Evolutionary conservation across 345 rosid genomes (phyloP).

Genomic region (Eucalyptus decipiens): DNA sequence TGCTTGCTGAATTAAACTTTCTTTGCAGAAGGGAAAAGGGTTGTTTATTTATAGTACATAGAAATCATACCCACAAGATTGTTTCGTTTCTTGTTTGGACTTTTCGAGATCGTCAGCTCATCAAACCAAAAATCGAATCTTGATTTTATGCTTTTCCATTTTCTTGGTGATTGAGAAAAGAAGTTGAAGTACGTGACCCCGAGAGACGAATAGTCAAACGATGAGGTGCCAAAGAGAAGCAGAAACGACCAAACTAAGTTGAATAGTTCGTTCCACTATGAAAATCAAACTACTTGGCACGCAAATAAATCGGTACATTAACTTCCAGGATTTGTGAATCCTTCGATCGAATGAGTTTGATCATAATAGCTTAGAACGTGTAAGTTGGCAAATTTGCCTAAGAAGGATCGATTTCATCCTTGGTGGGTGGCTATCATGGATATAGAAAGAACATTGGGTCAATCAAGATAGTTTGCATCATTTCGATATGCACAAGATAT

Average conservation of each 20-base stretch:
- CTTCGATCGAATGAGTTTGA: not conserved
- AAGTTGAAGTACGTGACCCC: not conserved
- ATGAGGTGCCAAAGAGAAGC: not conserved
- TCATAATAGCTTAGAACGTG: not conserved
- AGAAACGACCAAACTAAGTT: not conserved
- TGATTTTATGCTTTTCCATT: not conserved
- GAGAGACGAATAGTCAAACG: not conserved
- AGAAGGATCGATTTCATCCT: not conserved
- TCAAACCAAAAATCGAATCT: not conserved
- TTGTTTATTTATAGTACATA: not conserved
- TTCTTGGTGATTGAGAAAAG: not conserved
- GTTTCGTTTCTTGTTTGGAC: not conserved
- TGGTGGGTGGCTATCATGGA: not conserved
- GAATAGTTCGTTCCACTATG: not conserved
- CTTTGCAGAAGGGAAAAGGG: not conserved
- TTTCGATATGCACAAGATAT: not conserved
- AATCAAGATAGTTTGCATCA: not conserved
- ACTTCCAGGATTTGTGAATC: too few relatives aligned
- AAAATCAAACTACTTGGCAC: not conserved
- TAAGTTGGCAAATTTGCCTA: not conserved
- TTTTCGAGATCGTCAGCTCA: not conserved
- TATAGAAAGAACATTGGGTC: not conserved
- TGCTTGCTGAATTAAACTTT: not conserved
- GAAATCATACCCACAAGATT: not conserved
- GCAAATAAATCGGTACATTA: too few relatives aligned